Base-by-base conservation (phyloP, 306 rosid species). In the Pyrus communis region DNA sequence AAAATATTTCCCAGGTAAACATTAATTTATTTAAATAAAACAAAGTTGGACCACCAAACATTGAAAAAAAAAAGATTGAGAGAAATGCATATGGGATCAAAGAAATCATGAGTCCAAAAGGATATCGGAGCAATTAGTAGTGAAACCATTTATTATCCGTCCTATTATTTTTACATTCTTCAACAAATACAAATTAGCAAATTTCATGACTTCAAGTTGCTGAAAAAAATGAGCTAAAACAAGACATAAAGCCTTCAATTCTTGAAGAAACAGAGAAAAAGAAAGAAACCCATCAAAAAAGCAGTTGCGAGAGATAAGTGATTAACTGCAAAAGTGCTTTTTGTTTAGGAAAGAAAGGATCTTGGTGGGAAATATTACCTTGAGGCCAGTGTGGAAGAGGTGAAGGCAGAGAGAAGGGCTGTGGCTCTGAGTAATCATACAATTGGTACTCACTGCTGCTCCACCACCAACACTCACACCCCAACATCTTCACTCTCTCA, bases 331-430 rank as follows among this genome's bases (percentile, higher is more conserved):
- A 51, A 51, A 17, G 55, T 51, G 21, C 30, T 6, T 49, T 5
- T 19, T 0, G 63, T 3, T 67, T 14, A 1, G 21, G 21, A 64
- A 74, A 23, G 33, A 9, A 35, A 10, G 69, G 63, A 60, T 11
- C 69, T 61, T 74, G 28, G 62, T 74, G 35, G 40, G 54, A 49
- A 49, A 4, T 14, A 49, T 49, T 73, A 92, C 98, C 98, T 84
- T 82, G 86, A 65, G 98, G 97, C 98, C 98, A 92, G 3, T 75
- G 81, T 7, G 97, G 96, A 68, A 95, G 96, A 51, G 90, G 89
- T 45, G 90, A 78, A 82, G 98, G 98, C 43, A 89, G 86, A 81
- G 89, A 83, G 71, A 86, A 92, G 19, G 93, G 88, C 12, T 80
- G 30, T 42, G 91, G 55, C 55, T 51, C 55, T 17, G 86, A 60